A percentile compares a stretch with the other conserved stretches of the same genome.
Evolutionary conservation across 2,329 filamentous ascomycete species (phyloP).

Genomic region (Sarocladium strictum): DNA sequence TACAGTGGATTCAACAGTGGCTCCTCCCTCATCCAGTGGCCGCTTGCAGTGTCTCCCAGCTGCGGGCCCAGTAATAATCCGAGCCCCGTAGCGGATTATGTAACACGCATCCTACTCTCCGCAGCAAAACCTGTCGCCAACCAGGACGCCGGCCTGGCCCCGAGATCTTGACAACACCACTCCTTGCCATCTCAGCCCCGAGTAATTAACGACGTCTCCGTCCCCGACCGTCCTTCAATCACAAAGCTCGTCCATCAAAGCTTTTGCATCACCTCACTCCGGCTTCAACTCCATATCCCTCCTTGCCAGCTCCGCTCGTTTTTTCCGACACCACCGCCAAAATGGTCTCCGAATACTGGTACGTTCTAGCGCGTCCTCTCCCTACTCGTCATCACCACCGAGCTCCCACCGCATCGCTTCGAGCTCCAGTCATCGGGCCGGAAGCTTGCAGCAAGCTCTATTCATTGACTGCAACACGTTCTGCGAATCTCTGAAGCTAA

Average conservation of each 20-base stretch:
- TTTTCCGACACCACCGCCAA: constrained; percentile 34
- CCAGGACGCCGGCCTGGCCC: constrained; percentile 30
- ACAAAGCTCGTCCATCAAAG: constrained; percentile 19
- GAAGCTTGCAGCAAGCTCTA: neutral
- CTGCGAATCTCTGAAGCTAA: constrained; percentile 33
- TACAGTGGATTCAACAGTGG: neutral
- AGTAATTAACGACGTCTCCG: constrained; percentile 16
- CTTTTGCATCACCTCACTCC: constrained; percentile 12
- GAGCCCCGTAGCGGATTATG: constrained; percentile 19
- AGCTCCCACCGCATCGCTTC: constrained; percentile 23
- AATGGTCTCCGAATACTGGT: constrained; percentile 82
- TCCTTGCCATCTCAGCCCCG: constrained; percentile 19
- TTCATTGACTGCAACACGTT: neutral
- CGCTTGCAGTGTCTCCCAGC: neutral
- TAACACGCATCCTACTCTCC: constrained; percentile 24
- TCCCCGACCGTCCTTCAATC: constrained; percentile 19
- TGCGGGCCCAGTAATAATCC: constrained; percentile 11
- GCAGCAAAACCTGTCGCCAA: constrained; percentile 37
- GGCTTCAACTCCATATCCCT: constrained; percentile 10
- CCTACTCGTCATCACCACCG: constrained; percentile 23
- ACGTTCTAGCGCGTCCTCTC: constrained; percentile 40
- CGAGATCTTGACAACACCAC: constrained; percentile 29
- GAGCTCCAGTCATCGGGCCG: constrained; percentile 23
- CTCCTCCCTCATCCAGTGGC: neutral
- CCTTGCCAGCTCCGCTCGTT: neutral